Percentiles rank a stretch among this genome's conserved stretches.
Evolutionary conservation across 257 asterid genomes (phyloP).

Genomic region (Vinca minor): DNA sequence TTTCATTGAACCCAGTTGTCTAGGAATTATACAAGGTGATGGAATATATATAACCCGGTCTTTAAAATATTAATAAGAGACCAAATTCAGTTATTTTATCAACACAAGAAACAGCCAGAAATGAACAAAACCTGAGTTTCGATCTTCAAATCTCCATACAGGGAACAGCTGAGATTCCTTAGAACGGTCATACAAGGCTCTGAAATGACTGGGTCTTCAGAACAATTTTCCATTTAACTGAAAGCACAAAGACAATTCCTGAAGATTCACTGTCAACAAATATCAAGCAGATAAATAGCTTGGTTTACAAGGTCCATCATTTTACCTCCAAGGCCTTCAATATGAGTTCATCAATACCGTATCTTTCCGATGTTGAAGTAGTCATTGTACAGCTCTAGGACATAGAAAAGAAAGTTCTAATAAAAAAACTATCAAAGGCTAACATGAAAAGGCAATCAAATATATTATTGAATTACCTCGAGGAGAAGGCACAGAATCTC

Average conservation of each 20-base stretch:
- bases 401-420: not conserved
- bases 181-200: slow-evolving; percentile 69
- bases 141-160: slow-evolving; percentile 43
- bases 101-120: not conserved
- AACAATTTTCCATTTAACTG: slow-evolving; percentile 38
- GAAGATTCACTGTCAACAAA: not conserved
- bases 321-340: slow-evolving; percentile 65
- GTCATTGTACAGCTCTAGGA: slow-evolving; percentile 48
- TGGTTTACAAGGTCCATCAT: not conserved
- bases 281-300: not conserved
- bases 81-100: not conserved
- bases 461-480: slow-evolving; percentile 45
- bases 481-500: slow-evolving; percentile 59
- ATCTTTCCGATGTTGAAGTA: slow-evolving; percentile 30
- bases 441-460: slow-evolving; percentile 7
- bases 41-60: not conserved
- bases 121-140: slow-evolving; percentile 58
- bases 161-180: slow-evolving; percentile 53
- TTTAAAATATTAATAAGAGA: not conserved
- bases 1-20: not conserved
- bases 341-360: slow-evolving; percentile 32
- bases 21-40: not conserved
- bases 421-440: not conserved
- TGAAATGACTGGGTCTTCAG: slow-evolving; percentile 44
- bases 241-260: not conserved